phyloP scores from a whole-genome alignment of 257 asterid species.

The Nicotiana paniculata region DNA sequence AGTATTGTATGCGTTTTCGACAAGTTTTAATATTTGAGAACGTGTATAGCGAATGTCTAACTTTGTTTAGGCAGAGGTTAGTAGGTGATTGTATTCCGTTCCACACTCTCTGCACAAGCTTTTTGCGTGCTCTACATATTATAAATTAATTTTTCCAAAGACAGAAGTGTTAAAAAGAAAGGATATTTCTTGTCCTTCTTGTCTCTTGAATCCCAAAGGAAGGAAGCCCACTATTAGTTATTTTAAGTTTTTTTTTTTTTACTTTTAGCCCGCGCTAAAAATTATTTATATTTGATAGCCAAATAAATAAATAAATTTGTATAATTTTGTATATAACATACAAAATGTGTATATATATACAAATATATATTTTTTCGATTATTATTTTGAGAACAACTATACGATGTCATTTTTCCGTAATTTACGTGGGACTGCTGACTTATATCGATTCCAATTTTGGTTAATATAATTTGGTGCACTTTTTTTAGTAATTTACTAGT shows the following conservation, averaged over 20 bases:
- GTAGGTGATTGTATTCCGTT: not conserved
- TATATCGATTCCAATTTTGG: not conserved
- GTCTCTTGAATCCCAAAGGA: not conserved
- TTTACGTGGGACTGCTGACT: not conserved
- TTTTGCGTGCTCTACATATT: not conserved
- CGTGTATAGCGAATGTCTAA: not conserved
- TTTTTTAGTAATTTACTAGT: not conserved
- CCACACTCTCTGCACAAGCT: slow-evolving; percentile 4
- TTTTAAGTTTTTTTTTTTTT: too few species aligned
- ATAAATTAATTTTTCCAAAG: not conserved
- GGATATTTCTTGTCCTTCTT: not conserved
- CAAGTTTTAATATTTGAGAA: not conserved
- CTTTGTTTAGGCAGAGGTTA: not conserved
- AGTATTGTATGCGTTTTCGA: not conserved
- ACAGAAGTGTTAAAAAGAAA: not conserved
- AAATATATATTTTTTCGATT: too few species aligned
- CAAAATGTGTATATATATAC: too few species aligned
- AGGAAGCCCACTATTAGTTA: not conserved
- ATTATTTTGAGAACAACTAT: too few species aligned
- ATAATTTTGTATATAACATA: too few species aligned
- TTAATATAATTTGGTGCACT: not conserved
- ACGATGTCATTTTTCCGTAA: not conserved
- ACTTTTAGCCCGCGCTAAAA: too few species aligned
- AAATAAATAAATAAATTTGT: too few species aligned
- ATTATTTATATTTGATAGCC: too few species aligned